phyloP scores from a whole-genome alignment of 768 basidiomycete species.

The Auricularia auricula-judae region DNA sequence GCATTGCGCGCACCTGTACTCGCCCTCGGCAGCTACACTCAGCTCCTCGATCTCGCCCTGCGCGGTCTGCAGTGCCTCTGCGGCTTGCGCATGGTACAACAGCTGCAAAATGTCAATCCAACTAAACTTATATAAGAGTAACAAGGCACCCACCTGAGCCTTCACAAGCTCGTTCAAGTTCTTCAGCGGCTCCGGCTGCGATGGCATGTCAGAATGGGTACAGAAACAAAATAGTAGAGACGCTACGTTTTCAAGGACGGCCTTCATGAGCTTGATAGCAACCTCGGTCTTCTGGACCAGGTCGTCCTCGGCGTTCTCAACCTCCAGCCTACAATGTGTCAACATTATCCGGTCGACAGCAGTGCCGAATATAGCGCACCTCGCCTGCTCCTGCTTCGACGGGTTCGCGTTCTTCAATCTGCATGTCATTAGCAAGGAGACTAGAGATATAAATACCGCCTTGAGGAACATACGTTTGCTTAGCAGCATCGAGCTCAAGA shows the following conservation, averaged over 20 bases:
- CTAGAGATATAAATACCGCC: neutral
- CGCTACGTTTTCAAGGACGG: slow-evolving; percentile 76
- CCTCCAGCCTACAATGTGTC: slow-evolving; percentile 42
- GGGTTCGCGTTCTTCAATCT: slow-evolving; percentile 74
- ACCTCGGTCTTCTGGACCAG: slow-evolving; percentile 97
- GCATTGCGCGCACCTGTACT: slow-evolving; percentile 59
- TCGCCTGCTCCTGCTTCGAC: slow-evolving; percentile 79
- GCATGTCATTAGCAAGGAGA: neutral
- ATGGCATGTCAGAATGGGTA: slow-evolving; percentile 25
- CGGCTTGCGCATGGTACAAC: slow-evolving; percentile 60
- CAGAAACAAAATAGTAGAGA: neutral
- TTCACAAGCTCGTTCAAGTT: slow-evolving; percentile 87
- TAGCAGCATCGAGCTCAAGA: slow-evolving; percentile 84
- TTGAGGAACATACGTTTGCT: slow-evolving; percentile 53
- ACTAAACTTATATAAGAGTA: no score
- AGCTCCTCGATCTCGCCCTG: slow-evolving; percentile 93
- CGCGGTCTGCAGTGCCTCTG: slow-evolving; percentile 68
- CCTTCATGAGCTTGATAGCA: slow-evolving; percentile 93
- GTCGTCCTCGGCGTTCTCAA: slow-evolving; percentile 90
- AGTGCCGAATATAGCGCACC: slow-evolving; percentile 19
- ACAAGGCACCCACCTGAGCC: slow-evolving; percentile 46
- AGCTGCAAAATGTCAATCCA: slow-evolving; percentile 31
- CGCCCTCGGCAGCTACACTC: slow-evolving; percentile 85
- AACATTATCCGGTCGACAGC: neutral
- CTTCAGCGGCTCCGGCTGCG: slow-evolving; percentile 78